Conservation (phyloP, 768 basidiomycete genomes). For the Psilocybe cubensis region DNA sequence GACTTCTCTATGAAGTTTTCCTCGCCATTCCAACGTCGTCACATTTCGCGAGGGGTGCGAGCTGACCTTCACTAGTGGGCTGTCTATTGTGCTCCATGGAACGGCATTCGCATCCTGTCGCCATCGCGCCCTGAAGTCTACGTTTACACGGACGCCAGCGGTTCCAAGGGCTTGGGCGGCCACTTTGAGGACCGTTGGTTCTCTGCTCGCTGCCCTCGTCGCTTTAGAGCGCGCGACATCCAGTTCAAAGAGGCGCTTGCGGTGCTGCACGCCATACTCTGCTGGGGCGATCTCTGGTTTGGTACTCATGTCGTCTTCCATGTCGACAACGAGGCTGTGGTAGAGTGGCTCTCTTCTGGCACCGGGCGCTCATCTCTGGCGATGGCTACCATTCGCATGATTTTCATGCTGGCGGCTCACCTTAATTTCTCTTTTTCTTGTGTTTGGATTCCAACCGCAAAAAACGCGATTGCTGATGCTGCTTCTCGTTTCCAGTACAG, state of each 20-base stretch:
- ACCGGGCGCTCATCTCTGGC: conserved; percentile 8
- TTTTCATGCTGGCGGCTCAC: conserved; percentile 19
- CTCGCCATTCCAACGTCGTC: conserved; percentile 19
- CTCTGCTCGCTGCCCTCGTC: conserved; percentile 23
- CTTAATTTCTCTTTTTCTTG: conserved; percentile 26
- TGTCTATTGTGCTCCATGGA: conserved; percentile 28
- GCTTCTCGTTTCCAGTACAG: conserved; percentile 30
- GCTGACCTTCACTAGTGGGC: conserved; percentile 37
- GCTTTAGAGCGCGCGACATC: conserved; percentile 27
- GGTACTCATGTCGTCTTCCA: conserved; percentile 29
- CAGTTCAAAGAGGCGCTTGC: conserved; percentile 38
- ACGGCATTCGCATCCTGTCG: conserved; percentile 26
- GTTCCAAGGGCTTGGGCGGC: conserved; percentile 32
- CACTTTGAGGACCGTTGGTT: conserved; percentile 27
- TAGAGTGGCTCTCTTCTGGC: conserved; percentile 14
- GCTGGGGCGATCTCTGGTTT: conserved; percentile 28
- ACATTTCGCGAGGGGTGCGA: conserved; percentile 21
- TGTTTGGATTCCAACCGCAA: conserved; percentile 22
- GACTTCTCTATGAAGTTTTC: conserved; percentile 31
- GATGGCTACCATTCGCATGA: conserved; percentile 14
- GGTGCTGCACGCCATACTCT: conserved; percentile 30
- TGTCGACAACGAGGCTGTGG: conserved; percentile 9
- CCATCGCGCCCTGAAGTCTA: conserved; percentile 12
- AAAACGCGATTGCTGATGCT: conserved; percentile 28
- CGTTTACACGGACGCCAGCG: conserved; percentile 36